Conservation (phyloP, 2,329 filamentous ascomycete species). For the Epichloe uncinata region DNA sequence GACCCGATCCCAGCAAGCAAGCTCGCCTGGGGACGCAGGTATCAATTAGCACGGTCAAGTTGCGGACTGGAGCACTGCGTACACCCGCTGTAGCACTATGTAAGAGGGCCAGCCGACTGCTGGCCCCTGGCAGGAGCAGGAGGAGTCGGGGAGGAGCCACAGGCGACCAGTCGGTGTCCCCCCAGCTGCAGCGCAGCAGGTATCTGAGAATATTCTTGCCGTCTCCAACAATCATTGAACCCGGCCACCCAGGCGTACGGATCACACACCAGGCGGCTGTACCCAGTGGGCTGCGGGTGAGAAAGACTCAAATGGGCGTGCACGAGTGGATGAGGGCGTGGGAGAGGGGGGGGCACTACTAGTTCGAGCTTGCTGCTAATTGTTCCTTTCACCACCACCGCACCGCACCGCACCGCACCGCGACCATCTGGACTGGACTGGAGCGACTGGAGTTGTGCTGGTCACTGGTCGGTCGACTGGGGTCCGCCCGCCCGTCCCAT, state of each 20-base stretch:
- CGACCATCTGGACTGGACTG: too few species aligned
- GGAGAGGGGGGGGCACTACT: not conserved
- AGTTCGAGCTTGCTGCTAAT: too few species aligned
- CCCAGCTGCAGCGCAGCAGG: not conserved
- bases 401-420: not conserved
- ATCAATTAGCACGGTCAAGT: not conserved
- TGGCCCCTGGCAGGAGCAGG: constrained; percentile 2
- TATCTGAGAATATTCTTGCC: not conserved
- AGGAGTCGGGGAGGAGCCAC: not conserved
- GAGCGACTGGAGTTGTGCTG: too few species aligned
- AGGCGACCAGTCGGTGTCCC: not conserved
- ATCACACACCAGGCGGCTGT: too few species aligned
- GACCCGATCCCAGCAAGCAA: constrained; percentile 4
- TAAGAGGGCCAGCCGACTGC: not conserved
- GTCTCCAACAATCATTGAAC: not conserved
- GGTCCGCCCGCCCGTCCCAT: not conserved
- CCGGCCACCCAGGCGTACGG: too few species aligned
- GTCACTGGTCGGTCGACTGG: not conserved
- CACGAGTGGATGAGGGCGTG: not conserved
- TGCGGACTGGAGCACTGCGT: not conserved
- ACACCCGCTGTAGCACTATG: not conserved
- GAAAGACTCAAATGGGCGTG: not conserved
- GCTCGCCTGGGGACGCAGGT: not conserved
- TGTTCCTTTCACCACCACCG: not conserved
- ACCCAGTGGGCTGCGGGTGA: constrained; percentile 1